These are phyloP conservation scores for Pichia sp. DNA, from an alignment of 1,139 yeast species.

Conservation along the genomic window DNA sequence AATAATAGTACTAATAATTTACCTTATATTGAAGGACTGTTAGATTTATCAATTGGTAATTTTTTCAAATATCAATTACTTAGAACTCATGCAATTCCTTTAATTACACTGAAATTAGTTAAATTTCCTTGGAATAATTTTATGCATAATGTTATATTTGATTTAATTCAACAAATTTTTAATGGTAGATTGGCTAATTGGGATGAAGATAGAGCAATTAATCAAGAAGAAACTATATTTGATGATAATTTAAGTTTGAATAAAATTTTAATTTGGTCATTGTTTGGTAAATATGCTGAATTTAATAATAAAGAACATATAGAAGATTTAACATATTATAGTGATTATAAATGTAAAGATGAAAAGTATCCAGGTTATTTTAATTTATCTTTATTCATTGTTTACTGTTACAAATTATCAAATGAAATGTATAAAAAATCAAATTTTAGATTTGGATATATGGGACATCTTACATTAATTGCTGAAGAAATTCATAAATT, in stretches of 20 bases:
- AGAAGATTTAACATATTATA: conserved; percentile 8
- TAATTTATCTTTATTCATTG: conserved; percentile 29
- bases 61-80: conserved; percentile 51
- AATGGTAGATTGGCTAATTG: conserved; percentile 52
- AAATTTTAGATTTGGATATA: conserved; percentile 78
- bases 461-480: conserved; percentile 94
- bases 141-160: conserved; percentile 96
- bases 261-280: conserved; percentile 30
- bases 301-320: conserved; percentile 13
- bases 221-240: conserved; percentile 29
- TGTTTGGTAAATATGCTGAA: conserved; percentile 27
- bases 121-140: conserved; percentile 95
- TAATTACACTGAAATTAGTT: conserved; percentile 27
- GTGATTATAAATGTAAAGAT: conserved; percentile 15
- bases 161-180: conserved; percentile 90
- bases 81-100: conserved; percentile 26
- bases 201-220: conserved; percentile 31
- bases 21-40: conserved; percentile 22
- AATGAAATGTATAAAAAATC: conserved; percentile 45
- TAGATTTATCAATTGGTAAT: conserved; percentile 30
- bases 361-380: conserved; percentile 28
- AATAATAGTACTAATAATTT: not conserved
- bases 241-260: conserved; percentile 30
- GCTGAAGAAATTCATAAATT: conserved; percentile 97
- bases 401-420: conserved; percentile 57